These are phyloP conservation scores for Ophiocordyceps camponoti-saundersi DNA, from an alignment of 2,329 filamentous ascomycete species.

Conservation along the genomic window DNA sequence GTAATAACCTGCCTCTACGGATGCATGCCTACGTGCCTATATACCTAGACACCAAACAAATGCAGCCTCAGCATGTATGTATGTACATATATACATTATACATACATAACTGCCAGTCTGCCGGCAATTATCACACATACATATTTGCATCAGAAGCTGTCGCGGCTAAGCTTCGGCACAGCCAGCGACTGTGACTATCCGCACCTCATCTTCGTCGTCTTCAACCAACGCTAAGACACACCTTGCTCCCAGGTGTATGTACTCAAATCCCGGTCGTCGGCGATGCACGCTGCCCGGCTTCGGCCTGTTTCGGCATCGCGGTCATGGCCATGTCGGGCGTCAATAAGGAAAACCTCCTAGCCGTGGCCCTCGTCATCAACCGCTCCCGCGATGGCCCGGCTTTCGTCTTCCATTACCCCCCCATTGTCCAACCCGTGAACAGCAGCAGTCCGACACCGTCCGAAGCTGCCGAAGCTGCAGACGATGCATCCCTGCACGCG, in stretches of 20 bases:
- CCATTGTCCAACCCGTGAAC: constrained; percentile 25
- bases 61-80: not conserved
- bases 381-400: constrained; percentile 63
- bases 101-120: too few relatives aligned
- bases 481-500: constrained; percentile 28
- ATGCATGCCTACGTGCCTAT: not conserved
- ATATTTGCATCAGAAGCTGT: too few relatives aligned
- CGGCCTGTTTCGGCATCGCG: not conserved
- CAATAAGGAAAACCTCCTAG: constrained; percentile 41
- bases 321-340: constrained; percentile 27
- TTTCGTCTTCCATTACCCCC: constrained; percentile 80
- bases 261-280: not conserved
- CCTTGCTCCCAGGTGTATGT: too few relatives aligned
- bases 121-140: too few relatives aligned
- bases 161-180: too few relatives aligned
- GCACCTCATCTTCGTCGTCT: too few relatives aligned
- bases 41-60: too few relatives aligned
- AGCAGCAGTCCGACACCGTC: constrained; percentile 16
- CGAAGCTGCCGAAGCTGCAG: constrained; percentile 21
- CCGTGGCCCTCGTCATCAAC: constrained; percentile 57
- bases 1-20: not conserved
- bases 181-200: too few relatives aligned
- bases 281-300: not conserved
- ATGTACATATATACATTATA: too few relatives aligned
- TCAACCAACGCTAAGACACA: too few relatives aligned